A percentile compares a stretch with the other conserved stretches of the same genome.
Evolutionary conservation across 306 rosid genomes (phyloP).

Genomic region (Quercus wislizeni): DNA sequence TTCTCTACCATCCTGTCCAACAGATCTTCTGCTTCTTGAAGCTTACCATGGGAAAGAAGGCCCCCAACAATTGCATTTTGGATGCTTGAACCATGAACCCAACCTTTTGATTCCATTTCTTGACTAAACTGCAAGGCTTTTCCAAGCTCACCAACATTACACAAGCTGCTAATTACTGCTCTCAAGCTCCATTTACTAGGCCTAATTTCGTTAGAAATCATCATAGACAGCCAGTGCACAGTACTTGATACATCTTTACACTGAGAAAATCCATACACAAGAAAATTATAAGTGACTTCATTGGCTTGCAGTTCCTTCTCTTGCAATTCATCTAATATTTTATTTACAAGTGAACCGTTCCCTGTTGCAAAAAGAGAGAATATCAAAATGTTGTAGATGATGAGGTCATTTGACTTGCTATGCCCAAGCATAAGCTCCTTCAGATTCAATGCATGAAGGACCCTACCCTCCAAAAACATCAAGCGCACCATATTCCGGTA

Average conservation of each 20-base stretch:
- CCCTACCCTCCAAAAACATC: constrained; percentile 53
- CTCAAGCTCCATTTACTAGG: constrained; percentile 74
- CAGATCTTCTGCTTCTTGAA: constrained; percentile 69
- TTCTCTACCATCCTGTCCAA: constrained; percentile 57
- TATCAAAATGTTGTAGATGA: constrained; percentile 65
- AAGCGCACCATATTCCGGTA: constrained; percentile 49
- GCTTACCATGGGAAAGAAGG: constrained; percentile 53
- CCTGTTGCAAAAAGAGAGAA: constrained; percentile 59
- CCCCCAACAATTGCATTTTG: constrained; percentile 57
- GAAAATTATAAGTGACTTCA: constrained; percentile 69
- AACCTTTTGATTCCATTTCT: constrained; percentile 66
- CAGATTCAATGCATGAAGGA: constrained; percentile 41
- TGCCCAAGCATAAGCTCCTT: constrained; percentile 62
- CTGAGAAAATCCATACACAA: constrained; percentile 60
- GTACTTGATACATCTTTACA: constrained; percentile 57
- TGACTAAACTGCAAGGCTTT: constrained; percentile 62
- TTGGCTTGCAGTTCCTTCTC: constrained; percentile 47
- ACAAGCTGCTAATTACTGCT: constrained; percentile 48
- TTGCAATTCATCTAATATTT: constrained; percentile 52
- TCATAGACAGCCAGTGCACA: constrained; percentile 44
- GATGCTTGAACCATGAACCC: constrained; percentile 61
- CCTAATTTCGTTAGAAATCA: constrained; percentile 59
- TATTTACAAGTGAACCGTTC: constrained; percentile 37
- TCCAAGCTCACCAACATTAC: constrained; percentile 50
- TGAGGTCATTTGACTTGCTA: constrained; percentile 31